Evolutionary conservation across 1,284 basidiomycete genomes (phyloP).

Genomic region (Neolentinus lepideus): DNA sequence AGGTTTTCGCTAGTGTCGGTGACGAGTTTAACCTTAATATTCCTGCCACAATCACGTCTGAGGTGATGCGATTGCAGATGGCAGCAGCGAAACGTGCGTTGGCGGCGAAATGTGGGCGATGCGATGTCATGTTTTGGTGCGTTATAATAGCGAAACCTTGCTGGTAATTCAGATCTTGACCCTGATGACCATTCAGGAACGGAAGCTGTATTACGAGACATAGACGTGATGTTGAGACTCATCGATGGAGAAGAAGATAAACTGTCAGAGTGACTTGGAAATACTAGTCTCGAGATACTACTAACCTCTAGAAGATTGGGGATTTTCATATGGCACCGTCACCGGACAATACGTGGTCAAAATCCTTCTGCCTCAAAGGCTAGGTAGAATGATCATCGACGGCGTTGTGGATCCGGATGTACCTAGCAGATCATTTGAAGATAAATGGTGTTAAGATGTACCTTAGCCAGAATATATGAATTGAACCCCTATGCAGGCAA

Average conservation of each 20-base stretch:
- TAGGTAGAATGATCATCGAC: background rate
- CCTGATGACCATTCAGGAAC: background rate
- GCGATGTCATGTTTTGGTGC: background rate
- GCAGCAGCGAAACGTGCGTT: background rate
- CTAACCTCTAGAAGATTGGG: background rate
- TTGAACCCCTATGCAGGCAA: no score
- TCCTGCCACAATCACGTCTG: background rate
- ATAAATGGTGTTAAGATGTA: background rate
- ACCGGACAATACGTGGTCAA: constrained; percentile 3
- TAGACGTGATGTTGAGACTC: background rate
- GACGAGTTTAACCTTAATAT: background rate
- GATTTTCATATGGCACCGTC: constrained; percentile 4
- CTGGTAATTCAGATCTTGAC: background rate
- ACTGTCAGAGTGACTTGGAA: background rate
- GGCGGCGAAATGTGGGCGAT: background rate
- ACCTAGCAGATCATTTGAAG: background rate
- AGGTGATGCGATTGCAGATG: background rate
- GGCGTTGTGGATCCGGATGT: background rate
- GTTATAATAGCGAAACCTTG: background rate
- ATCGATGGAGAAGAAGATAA: background rate
- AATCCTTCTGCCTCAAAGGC: background rate
- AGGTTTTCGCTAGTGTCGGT: background rate
- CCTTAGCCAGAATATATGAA: background rate
- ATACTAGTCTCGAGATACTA: background rate
- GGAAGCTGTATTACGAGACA: background rate